These are phyloP conservation scores for Penicillium tannophilum DNA, from an alignment of 495 filamentous ascomycete genomes.

Conservation along the genomic window DNA sequence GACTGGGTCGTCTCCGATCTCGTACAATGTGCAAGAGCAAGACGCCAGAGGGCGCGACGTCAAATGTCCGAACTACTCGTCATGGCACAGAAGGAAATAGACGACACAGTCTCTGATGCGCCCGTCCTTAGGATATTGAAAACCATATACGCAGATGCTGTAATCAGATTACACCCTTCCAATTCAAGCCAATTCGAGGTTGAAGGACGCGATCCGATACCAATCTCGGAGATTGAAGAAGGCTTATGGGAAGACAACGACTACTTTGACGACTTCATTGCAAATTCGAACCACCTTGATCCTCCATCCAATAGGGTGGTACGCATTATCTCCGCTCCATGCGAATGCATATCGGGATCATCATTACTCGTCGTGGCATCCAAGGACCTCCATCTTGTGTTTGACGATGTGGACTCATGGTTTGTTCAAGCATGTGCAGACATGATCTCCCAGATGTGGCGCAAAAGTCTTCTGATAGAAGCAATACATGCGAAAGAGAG, in stretches of 20 bases:
- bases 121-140: neutral
- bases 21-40: conserved; percentile 14
- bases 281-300: conserved; percentile 12
- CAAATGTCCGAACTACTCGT: conserved; percentile 18
- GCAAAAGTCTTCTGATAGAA: conserved; percentile 12
- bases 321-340: conserved; percentile 12
- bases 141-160: neutral
- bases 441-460: conserved; percentile 20
- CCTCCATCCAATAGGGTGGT: conserved; percentile 8
- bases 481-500: conserved; percentile 23
- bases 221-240: conserved; percentile 6
- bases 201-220: conserved; percentile 11
- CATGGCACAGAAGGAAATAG: conserved; percentile 3
- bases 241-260: conserved; percentile 21
- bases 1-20: conserved; percentile 26
- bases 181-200: conserved; percentile 12
- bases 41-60: conserved; percentile 16
- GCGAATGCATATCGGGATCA: conserved; percentile 16
- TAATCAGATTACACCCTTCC: conserved; percentile 10
- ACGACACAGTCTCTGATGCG: conserved; percentile 1
- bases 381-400: conserved; percentile 17
- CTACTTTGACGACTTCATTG: conserved; percentile 19
- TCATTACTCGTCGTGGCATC: conserved; percentile 19
- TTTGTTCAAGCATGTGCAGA: conserved; percentile 19
- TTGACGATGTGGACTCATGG: conserved; percentile 22